Evolutionary conservation across 495 filamentous ascomycete genomes (phyloP).

Genomic region (Mytilinidion resinicola): DNA sequence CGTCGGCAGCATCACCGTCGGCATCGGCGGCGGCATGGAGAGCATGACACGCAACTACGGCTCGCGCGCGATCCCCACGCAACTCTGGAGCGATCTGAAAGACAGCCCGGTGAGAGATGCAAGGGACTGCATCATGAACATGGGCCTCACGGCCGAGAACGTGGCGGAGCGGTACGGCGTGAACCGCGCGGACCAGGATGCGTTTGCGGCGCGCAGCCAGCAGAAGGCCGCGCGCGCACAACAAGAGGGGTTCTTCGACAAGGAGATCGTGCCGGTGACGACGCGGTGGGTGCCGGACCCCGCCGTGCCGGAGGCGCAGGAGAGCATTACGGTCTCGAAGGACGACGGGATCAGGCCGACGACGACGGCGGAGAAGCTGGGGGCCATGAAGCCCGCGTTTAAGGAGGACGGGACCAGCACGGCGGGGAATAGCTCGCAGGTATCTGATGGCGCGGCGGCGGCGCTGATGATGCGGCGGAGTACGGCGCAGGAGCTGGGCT

Average conservation of each 20-base stretch:
- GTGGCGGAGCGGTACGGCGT: conserved; percentile 74
- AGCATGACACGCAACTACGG: conserved; percentile 91
- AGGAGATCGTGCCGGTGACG: conserved; percentile 70
- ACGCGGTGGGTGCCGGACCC: conserved; percentile 57
- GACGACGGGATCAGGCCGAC: conserved; percentile 77
- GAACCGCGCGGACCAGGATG: conserved; percentile 70
- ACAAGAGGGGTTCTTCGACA: conserved; percentile 60
- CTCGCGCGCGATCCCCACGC: conserved; percentile 69
- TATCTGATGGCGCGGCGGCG: conserved; percentile 83
- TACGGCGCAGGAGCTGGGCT: conserved; percentile 68
- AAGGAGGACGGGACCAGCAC: conserved; percentile 64
- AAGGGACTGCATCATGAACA: conserved; percentile 82
- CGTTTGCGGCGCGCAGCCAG: conserved; percentile 70
- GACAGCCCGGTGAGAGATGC: conserved; percentile 61
- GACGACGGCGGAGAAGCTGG: conserved; percentile 61
- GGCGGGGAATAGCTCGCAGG: conserved; percentile 80
- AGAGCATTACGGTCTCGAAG: conserved; percentile 55
- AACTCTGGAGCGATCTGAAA: conserved; percentile 68
- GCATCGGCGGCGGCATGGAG: conserved; percentile 87
- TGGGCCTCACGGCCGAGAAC: conserved; percentile 91
- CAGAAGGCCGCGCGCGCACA: conserved; percentile 63
- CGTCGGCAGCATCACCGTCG: conserved; percentile 64
- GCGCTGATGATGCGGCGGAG: conserved; percentile 76
- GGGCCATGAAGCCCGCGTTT: conserved; percentile 80
- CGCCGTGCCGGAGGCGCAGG: conserved; percentile 53